Conservation (phyloP, 768 basidiomycete species). For the Gyrodon lividus region DNA sequence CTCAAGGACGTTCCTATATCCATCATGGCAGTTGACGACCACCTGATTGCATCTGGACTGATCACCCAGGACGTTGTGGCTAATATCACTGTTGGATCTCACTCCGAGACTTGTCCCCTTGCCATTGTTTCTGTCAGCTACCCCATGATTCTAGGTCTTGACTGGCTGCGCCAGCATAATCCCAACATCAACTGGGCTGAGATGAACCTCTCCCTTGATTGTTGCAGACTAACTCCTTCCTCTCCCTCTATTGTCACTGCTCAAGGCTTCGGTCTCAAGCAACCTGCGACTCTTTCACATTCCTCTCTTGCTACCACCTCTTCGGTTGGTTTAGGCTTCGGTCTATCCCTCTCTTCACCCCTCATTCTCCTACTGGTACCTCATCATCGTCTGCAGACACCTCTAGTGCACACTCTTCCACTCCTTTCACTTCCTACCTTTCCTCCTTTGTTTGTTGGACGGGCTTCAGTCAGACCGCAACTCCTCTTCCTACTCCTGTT, state of each 20-base stretch:
- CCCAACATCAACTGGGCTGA: not conserved
- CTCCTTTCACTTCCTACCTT: not conserved
- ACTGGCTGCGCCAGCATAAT: constrained; percentile 4
- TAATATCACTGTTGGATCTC: constrained; percentile 23
- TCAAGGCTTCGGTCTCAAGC: constrained; percentile 32
- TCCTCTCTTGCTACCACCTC: constrained; percentile 2
- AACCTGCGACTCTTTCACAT: constrained; percentile 6
- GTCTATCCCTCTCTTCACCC: constrained; percentile 7
- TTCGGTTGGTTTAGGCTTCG: constrained; percentile 4
- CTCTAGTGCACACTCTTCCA: not conserved
- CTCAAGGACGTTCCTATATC: constrained; percentile 32
- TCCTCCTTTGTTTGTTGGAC: not conserved
- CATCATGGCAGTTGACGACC: constrained; percentile 37
- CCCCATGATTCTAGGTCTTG: constrained; percentile 23
- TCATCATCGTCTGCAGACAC: not conserved
- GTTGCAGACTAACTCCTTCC: constrained; percentile 15
- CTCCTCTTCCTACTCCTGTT: not conserved
- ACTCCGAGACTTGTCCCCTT: constrained; percentile 29
- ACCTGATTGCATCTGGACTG: constrained; percentile 39
- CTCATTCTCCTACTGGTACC: not conserved
- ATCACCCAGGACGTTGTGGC: constrained; percentile 39
- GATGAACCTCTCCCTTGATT: constrained; percentile 18
- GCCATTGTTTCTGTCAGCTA: constrained; percentile 32
- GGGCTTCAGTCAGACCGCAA: not conserved
- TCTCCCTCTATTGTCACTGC: constrained; percentile 18